A percentile compares a stretch with the other conserved stretches of the same genome.
Evolutionary conservation across 139 green algal genomes (phyloP).

Genomic region (Tetraselmis chui): DNA sequence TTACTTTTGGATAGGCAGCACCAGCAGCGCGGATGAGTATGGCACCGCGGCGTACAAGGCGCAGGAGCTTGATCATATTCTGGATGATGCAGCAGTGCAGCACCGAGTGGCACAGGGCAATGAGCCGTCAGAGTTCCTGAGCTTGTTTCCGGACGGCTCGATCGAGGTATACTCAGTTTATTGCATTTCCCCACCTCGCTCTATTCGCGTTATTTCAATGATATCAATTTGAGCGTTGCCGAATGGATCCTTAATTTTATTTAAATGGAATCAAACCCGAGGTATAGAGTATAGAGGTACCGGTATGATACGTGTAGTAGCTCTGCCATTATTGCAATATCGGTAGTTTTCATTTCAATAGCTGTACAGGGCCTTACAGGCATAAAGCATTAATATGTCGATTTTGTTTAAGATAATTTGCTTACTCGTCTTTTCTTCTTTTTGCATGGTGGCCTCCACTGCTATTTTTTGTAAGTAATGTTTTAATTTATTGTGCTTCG

Average conservation of each 20-base stretch:
- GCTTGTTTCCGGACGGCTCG: not conserved
- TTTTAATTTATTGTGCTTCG: not conserved
- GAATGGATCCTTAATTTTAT: too few relatives aligned
- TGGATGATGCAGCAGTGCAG: not conserved
- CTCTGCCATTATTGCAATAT: too few relatives aligned
- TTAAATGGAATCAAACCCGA: too few relatives aligned
- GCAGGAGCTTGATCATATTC: not conserved
- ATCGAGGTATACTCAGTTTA: too few relatives aligned
- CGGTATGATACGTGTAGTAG: too few relatives aligned
- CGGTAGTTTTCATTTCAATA: too few relatives aligned
- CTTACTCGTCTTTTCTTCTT: too few relatives aligned
- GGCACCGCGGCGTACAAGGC: conserved; percentile 1
- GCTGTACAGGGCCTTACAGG: not conserved
- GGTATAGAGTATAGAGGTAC: too few relatives aligned
- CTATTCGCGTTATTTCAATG: too few relatives aligned
- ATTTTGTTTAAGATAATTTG: not conserved
- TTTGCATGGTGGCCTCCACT: too few relatives aligned
- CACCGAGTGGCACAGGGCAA: not conserved
- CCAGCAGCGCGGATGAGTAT: not conserved
- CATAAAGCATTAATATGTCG: not conserved
- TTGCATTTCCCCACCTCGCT: too few relatives aligned
- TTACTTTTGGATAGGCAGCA: not conserved
- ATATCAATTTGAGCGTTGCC: too few relatives aligned
- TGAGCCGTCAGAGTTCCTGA: not conserved
- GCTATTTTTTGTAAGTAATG: not conserved